Evolutionary conservation across 495 filamentous ascomycete genomes (phyloP).

Genomic region (Aspergillus sparsus): DNA sequence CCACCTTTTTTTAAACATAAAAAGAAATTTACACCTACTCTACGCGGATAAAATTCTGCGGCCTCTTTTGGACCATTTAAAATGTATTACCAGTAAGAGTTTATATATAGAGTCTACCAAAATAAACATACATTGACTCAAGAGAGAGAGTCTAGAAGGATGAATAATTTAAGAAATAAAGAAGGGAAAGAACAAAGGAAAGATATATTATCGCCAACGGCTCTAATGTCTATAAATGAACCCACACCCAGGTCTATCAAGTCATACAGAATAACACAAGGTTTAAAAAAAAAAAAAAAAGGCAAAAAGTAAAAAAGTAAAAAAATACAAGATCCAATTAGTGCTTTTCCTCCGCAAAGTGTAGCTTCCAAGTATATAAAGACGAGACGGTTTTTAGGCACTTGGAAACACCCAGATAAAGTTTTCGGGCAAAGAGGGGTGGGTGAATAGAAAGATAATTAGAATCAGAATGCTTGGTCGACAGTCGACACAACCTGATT

Average conservation of each 20-base stretch:
- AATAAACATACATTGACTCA: too few relatives aligned
- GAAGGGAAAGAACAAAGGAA: slow-evolving; percentile 17
- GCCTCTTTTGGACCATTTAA: too few relatives aligned
- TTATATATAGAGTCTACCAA: too few relatives aligned
- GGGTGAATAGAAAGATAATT: slow-evolving; percentile 1
- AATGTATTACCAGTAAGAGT: too few relatives aligned
- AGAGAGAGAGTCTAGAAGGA: background rate
- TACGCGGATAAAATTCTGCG: too few relatives aligned
- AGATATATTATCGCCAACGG: slow-evolving; percentile 17
- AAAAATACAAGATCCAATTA: slow-evolving; percentile 19
- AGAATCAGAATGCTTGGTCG: background rate
- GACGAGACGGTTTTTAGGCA: background rate
- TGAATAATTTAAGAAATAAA: slow-evolving; percentile 2
- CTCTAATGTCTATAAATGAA: slow-evolving; percentile 27
- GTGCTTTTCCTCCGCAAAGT: slow-evolving; percentile 24
- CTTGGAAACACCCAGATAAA: background rate
- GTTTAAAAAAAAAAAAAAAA: slow-evolving; percentile 20
- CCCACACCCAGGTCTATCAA: slow-evolving; percentile 26
- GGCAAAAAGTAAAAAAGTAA: background rate
- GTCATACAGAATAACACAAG: slow-evolving; percentile 20
- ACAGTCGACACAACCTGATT: background rate
- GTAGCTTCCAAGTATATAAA: background rate
- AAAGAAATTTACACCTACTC: background rate
- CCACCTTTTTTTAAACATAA: slow-evolving; percentile 19
- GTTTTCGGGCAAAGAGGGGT: background rate